phyloP scores from a whole-genome alignment of 306 rosid species.

The Nissolia schottii region DNA sequence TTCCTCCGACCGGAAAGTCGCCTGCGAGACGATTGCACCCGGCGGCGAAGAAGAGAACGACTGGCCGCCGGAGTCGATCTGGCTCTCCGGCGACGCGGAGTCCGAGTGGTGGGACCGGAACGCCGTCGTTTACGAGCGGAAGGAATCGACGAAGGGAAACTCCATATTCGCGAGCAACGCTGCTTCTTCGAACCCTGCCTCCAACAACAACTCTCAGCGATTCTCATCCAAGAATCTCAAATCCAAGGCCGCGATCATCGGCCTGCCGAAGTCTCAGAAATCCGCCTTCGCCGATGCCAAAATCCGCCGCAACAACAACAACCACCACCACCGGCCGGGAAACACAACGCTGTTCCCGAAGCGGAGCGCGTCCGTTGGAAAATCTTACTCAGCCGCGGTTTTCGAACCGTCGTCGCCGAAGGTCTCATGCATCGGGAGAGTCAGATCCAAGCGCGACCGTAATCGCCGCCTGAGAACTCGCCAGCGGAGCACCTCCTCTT shows the following conservation, averaged over 20 bases:
- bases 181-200: slow-evolving; percentile 45
- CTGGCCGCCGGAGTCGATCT: slow-evolving; percentile 79
- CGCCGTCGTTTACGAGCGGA: slow-evolving; percentile 74
- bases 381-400: slow-evolving; percentile 44
- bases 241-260: slow-evolving; percentile 65
- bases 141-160: slow-evolving; percentile 63
- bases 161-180: slow-evolving; percentile 40
- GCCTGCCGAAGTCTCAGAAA: slow-evolving; percentile 85
- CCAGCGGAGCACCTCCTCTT: slow-evolving; percentile 28
- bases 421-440: slow-evolving; percentile 94
- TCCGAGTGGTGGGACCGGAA: slow-evolving; percentile 84
- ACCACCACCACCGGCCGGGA: slow-evolving; percentile 35
- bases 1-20: slow-evolving; percentile 55
- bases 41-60: slow-evolving; percentile 30
- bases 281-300: slow-evolving; percentile 44
- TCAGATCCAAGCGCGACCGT: slow-evolving; percentile 74
- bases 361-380: slow-evolving; percentile 49
- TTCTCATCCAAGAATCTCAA: slow-evolving; percentile 59
- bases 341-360: slow-evolving; percentile 64
- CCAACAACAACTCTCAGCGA: slow-evolving; percentile 65
- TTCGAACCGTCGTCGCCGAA: slow-evolving; percentile 89
- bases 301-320: slow-evolving; percentile 40
- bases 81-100: slow-evolving; percentile 90
- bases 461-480: slow-evolving; percentile 55
- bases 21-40: slow-evolving; percentile 55